A percentile compares a stretch with the other conserved stretches of the same genome.
Conservation (phyloP, 2,329 filamentous ascomycete species). For the Capronia coronata region DNA sequence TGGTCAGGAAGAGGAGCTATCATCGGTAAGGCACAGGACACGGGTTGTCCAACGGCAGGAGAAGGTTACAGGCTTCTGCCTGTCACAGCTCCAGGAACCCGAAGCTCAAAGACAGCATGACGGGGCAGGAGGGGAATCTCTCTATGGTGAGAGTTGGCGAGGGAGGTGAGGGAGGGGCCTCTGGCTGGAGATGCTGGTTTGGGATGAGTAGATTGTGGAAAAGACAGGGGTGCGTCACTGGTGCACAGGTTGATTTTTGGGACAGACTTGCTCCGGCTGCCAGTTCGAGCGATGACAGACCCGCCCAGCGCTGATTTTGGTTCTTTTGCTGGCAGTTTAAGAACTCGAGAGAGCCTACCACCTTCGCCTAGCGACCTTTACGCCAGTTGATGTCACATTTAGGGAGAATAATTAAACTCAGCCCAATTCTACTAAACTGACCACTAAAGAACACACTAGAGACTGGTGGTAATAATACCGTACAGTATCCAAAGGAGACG, state of each 20-base stretch:
- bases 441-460: background rate
- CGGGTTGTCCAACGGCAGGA: background rate
- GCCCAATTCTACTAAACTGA: background rate
- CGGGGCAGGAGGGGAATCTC: background rate
- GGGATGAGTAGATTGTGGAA: constrained; percentile 10
- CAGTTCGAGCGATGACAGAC: constrained; percentile 9
- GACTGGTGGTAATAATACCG: constrained; percentile 6
- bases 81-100: background rate
- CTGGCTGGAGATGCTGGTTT: constrained; percentile 24
- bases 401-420: no score
- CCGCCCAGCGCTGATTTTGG: background rate
- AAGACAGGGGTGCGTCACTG: constrained; percentile 1
- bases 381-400: no score
- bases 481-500: constrained; percentile 14
- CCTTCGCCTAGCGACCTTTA: background rate
- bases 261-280: background rate
- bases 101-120: background rate
- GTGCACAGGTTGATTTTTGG: background rate
- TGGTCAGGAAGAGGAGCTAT: background rate
- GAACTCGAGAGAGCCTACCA: background rate
- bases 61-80: background rate
- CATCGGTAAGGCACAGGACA: background rate
- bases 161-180: constrained; percentile 4
- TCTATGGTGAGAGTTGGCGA: no score
- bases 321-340: background rate